Base-by-base conservation (phyloP, 352 stramenopile species). In the Phytopythium vexans region DNA sequence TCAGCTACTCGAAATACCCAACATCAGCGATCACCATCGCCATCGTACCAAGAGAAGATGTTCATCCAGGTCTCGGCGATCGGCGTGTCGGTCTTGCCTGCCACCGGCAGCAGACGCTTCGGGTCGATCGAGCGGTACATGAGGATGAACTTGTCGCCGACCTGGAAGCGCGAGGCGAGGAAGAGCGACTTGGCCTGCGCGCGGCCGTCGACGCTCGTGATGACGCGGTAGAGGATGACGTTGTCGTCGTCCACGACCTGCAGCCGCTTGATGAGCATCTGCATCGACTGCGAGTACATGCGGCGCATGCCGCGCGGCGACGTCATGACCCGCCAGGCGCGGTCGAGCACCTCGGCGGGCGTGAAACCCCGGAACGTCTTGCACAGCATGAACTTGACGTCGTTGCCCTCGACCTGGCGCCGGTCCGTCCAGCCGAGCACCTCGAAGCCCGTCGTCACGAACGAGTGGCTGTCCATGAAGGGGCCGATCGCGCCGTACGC, bases 181-280 rank as follows among this genome's bases (percentile, higher is more conserved):
- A 76, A 85, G 21, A 88, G 65, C 9, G 72, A 83, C 54, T 77
- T 75, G 43, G 65, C 70, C 1, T 60, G 41, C 1, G 39, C 45
- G 32, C 45, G 60, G 10, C 56, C 60, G 15, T 54, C 45, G 1
- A 60, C 41, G 27, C 43, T 68, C 7, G 50, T 61, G 37, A 85
- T 79, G 33, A 74, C 56, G 38, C 74, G 71, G 49, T 78, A 74
- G 51, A 70, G 68, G 41, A 87, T 58, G 14, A 86, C 60, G 52
- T 82, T 89, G 60, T 82, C 62, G 9, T 82, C 77, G 58, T 89
- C 75, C 0, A 86, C 65, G 42, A 66, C 49, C 57, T 86, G 72
- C 34, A 70, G 35, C 15, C 55, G 47, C 49, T 81, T 70, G 38
- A 78, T 54, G 1, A 49, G 70, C 32, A 84, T 44, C 37, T 66